These are phyloP conservation scores for Polytrichum commune DNA, from an alignment of 225 moss, liverwort and hornwort genomes.

Conservation along the genomic window DNA sequence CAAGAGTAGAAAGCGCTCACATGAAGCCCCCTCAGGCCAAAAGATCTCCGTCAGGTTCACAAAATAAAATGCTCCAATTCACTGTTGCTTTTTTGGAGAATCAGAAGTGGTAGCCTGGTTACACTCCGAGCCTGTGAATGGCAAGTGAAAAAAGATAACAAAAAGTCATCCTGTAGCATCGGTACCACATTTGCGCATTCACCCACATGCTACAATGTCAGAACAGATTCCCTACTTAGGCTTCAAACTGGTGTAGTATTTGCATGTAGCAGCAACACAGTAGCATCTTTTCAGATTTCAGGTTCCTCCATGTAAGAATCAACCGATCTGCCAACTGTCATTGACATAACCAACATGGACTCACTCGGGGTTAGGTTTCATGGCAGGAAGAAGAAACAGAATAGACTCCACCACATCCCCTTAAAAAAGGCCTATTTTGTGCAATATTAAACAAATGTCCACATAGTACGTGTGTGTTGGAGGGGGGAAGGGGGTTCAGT, in stretches of 20 bases:
- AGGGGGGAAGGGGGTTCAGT: no score
- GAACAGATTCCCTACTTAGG: slow-evolving; percentile 10
- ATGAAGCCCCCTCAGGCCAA: background rate
- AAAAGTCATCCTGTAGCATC: slow-evolving; percentile 20
- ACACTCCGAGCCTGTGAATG: slow-evolving; percentile 16
- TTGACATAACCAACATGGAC: slow-evolving; percentile 15
- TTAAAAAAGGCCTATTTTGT: no score
- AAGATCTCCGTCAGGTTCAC: background rate
- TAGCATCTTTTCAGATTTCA: slow-evolving; percentile 26
- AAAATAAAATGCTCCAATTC: slow-evolving; percentile 21
- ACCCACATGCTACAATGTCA: slow-evolving; percentile 5
- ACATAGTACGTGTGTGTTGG: no score
- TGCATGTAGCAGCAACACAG: slow-evolving; percentile 17
- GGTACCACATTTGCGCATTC: slow-evolving; percentile 16
- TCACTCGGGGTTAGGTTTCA: background rate
- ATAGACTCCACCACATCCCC: no score
- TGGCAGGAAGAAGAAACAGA: background rate
- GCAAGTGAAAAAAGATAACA: slow-evolving; percentile 13
- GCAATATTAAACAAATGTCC: no score
- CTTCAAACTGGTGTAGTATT: background rate
- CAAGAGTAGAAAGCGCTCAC: background rate
- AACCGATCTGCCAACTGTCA: slow-evolving; percentile 55
- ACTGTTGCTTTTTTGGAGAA: slow-evolving; percentile 18
- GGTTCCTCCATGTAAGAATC: slow-evolving; percentile 62
- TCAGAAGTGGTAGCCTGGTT: slow-evolving; percentile 15